phyloP scores from a whole-genome alignment of 495 filamentous ascomycete genomes.

The Aspergillus egyptiacus region DNA sequence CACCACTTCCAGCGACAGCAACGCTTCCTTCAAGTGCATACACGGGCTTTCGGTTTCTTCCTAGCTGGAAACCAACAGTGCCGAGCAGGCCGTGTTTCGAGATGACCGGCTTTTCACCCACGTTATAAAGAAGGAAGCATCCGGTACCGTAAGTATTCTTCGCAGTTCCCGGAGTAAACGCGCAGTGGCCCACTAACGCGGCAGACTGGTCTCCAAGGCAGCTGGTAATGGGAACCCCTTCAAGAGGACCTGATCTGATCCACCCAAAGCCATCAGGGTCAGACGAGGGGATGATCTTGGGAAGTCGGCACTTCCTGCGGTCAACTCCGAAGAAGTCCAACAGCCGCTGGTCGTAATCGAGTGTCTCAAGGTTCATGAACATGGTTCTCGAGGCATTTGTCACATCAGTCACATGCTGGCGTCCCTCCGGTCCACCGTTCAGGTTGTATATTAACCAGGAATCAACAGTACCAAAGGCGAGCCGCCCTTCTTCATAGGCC shows the following conservation, averaged over 20 bases:
- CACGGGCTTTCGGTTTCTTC: conserved; percentile 59
- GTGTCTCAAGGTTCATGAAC: conserved; percentile 89
- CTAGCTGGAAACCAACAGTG: conserved; percentile 76
- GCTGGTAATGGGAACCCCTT: conserved; percentile 75
- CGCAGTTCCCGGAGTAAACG: conserved; percentile 76
- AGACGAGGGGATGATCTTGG: conserved; percentile 82
- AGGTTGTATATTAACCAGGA: conserved; percentile 87
- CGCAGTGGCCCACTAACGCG: conserved; percentile 87
- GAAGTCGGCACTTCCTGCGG: conserved; percentile 65
- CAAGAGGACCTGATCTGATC: conserved; percentile 59
- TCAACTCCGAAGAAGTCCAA: conserved; percentile 82
- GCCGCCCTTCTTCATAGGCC: conserved; percentile 72
- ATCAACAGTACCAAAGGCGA: conserved; percentile 92
- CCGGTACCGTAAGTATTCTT: conserved; percentile 98
- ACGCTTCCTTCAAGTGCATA: conserved; percentile 93
- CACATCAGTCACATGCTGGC: conserved; percentile 76
- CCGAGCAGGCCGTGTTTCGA: conserved; percentile 83
- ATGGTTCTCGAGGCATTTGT: conserved; percentile 93
- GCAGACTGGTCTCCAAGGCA: conserved; percentile 91
- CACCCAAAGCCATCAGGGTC: conserved; percentile 69
- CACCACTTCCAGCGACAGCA: conserved; percentile 82
- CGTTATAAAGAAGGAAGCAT: conserved; percentile 93
- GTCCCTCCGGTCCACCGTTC: conserved; percentile 70
- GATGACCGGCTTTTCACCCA: conserved; percentile 83
- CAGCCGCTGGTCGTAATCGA: conserved; percentile 78